phyloP scores from a whole-genome alignment of 2,329 filamentous ascomycete genomes.

The Xylaria sp. region DNA sequence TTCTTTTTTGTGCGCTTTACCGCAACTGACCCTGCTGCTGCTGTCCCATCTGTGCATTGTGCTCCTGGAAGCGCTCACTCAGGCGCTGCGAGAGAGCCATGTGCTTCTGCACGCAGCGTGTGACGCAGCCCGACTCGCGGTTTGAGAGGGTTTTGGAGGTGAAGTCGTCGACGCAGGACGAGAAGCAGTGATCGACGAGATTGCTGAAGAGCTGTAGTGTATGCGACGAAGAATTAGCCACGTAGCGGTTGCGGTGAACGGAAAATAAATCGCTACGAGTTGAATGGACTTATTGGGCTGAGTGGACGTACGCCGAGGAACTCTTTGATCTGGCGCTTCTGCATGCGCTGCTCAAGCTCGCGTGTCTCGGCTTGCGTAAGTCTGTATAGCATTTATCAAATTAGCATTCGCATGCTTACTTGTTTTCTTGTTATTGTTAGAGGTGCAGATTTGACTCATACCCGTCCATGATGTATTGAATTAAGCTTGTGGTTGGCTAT shows the following conservation, averaged over 20 bases:
- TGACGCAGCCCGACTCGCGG: conserved; percentile 90
- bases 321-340: conserved; percentile 98
- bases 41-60: conserved; percentile 69
- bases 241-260: not conserved
- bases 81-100: conserved; percentile 91
- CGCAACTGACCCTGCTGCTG: conserved; percentile 58
- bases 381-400: conserved; percentile 51
- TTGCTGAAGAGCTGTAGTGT: conserved; percentile 65
- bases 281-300: not conserved
- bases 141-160: conserved; percentile 92
- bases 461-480: conserved; percentile 44
- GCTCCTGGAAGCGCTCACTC: conserved; percentile 86
- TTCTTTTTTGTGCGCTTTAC: conserved; percentile 38
- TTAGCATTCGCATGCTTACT: conserved; percentile 13
- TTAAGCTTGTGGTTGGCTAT: not conserved
- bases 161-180: conserved; percentile 97
- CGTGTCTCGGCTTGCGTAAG: conserved; percentile 85
- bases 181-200: conserved; percentile 90
- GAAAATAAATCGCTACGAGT: not conserved
- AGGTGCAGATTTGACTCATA: conserved; percentile 29
- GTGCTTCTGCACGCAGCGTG: conserved; percentile 95
- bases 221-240: conserved; percentile 9
- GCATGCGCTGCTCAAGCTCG: conserved; percentile 93
- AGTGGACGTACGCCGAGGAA: conserved; percentile 89
- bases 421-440: not conserved